phyloP scores from a whole-genome alignment of 148 eudicot species.

The Amaranthus cruentus region DNA sequence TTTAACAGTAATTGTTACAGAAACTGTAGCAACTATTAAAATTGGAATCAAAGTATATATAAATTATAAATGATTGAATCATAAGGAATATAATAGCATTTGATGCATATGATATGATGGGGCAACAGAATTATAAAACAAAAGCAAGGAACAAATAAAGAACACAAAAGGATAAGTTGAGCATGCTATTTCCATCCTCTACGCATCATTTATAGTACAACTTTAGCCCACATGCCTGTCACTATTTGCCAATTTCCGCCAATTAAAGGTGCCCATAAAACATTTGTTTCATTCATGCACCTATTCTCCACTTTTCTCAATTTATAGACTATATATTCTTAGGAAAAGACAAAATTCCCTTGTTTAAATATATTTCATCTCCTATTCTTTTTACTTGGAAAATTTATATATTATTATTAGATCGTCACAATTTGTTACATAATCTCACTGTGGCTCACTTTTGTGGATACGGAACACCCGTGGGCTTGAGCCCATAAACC shows the following conservation, averaged over 20 bases:
- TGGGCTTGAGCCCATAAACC: too few species aligned
- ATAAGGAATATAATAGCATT: background rate
- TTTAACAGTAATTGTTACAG: background rate
- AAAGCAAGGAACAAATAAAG: constrained; percentile 11
- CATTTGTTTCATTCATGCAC: too few species aligned
- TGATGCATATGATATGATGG: constrained; percentile 3
- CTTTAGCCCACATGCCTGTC: constrained; percentile 17
- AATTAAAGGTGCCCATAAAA: too few species aligned
- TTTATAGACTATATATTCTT: too few species aligned
- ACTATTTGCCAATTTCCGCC: constrained; percentile 4
- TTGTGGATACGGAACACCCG: too few species aligned
- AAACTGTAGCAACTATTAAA: background rate
- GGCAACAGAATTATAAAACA: constrained; percentile 7
- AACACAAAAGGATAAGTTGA: constrained; percentile 7
- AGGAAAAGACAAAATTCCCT: background rate
- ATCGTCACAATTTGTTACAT: too few species aligned
- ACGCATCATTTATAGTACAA: background rate
- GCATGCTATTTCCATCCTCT: constrained; percentile 13
- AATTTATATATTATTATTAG: too few species aligned
- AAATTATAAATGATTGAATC: background rate
- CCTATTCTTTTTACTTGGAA: too few species aligned
- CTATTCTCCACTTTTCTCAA: too few species aligned
- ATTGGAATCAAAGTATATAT: too few species aligned
- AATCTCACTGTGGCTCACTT: too few species aligned
- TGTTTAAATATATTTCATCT: too few species aligned